Base-by-base conservation (phyloP, 495 filamentous ascomycete species). In the Penicillium maclennaniae region DNA sequence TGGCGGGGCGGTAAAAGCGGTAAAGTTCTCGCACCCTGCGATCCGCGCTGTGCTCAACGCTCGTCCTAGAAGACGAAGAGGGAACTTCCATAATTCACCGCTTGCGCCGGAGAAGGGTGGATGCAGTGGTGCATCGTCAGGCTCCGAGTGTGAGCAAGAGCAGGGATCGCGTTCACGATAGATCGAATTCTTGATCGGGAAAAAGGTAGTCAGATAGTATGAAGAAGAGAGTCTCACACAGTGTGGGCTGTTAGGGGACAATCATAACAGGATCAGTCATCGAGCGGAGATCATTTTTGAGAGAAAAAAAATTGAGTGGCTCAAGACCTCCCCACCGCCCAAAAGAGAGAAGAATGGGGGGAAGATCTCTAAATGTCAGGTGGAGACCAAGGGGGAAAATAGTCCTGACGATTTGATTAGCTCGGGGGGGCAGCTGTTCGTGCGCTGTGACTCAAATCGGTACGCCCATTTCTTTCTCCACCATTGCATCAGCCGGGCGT, bases 1-100 rank as follows among this genome's bases (percentile, higher is more conserved):
- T 36, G 7, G 51, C 50, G 25, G 72, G 72, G 37, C 66, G 62
- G 43, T 69, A 76, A 47, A 71, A 76, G 42, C 69, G 71, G 51
- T 68, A 71, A n/a, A 76, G 58, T 43, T 76, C 72, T 25, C 64
- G 66, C 45, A 66, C 61, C 16, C 70, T 55, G 20, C 65, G 67
- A 43, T 67, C 61, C 16, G 53, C 58, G 10, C 36, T 52, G 45
- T 34, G 31, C 8, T 10, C 31, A 34, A 4, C 5, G 31, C 31
- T 34, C 41, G 48, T 21, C 43, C 23, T 50, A 44, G 47, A 43
- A n/a, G 41, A n/a, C n/a, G n/a, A 2, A 23, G 23, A 23, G 5
- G 23, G 23, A 45, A n/a, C 27, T 28, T 59, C 47, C 61, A 64
- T 66, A 17, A 16, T 59, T 25, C 59, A 12, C 43, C 36, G 41